phyloP scores from a whole-genome alignment of 495 filamentous ascomycete genomes.

The Aspergillus cristatus region DNA sequence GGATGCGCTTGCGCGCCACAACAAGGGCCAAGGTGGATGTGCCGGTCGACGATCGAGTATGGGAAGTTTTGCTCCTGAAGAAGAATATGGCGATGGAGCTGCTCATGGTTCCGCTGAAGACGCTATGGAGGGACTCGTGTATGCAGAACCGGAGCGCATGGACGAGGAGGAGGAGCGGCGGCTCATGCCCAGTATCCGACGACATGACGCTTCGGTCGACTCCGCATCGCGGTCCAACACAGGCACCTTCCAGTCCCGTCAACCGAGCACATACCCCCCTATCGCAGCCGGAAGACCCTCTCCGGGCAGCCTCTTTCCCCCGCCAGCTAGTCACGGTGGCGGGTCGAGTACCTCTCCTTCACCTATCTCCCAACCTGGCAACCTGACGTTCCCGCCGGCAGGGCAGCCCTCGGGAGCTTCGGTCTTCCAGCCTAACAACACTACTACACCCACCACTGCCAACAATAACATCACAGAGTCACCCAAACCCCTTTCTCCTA shows the following conservation, averaged over 20 bases:
- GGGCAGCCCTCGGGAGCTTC: conserved; percentile 38
- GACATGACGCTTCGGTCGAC: conserved; percentile 46
- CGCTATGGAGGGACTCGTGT: conserved; percentile 68
- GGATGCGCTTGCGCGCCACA: conserved; percentile 89
- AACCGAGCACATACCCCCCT: conserved; percentile 72
- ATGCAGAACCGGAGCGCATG: conserved; percentile 49
- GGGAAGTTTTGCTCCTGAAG: conserved; percentile 75
- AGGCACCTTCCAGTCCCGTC: conserved; percentile 48
- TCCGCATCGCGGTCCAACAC: conserved; percentile 30
- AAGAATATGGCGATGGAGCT: conserved; percentile 52
- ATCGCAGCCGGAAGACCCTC: conserved; percentile 39
- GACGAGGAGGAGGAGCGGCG: conserved; percentile 57
- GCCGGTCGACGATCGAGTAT: conserved; percentile 82
- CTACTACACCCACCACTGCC: conserved; percentile 19
- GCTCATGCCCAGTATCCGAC: conserved; percentile 61
- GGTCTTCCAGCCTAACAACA: conserved; percentile 40
- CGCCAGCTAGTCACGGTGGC: conserved; percentile 37
- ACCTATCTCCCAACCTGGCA: conserved; percentile 42
- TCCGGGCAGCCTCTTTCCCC: conserved; percentile 52
- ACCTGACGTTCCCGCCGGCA: conserved; percentile 37
- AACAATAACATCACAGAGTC: conserved; percentile 74
- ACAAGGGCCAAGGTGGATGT: conserved; percentile 92
- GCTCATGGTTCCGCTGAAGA: conserved; percentile 48
- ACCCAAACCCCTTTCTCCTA: conserved; percentile 77
- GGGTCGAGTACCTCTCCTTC: conserved; percentile 43